A percentile compares a stretch with the other conserved stretches of the same genome.
Evolutionary conservation across 2,329 filamentous ascomycete genomes (phyloP).

Genomic region (Diaporthe eres): DNA sequence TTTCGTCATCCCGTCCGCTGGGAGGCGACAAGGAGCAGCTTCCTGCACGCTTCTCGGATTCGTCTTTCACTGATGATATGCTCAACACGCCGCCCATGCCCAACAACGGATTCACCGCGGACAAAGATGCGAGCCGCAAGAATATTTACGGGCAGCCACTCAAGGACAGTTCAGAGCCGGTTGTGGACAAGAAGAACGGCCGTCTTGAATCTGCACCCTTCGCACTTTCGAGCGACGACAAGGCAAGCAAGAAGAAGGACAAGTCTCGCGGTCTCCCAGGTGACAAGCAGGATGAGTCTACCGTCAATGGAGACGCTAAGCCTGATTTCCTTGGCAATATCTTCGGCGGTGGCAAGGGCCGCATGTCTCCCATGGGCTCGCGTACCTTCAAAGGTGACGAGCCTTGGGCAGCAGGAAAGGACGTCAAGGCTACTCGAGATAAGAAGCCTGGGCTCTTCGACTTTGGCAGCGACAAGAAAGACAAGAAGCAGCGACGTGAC

Average conservation of each 20-base stretch:
- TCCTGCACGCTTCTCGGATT: neutral
- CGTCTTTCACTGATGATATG: neutral
- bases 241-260: constrained; percentile 27
- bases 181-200: neutral
- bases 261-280: neutral
- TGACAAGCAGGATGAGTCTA: neutral
- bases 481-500: neutral
- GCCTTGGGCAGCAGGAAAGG: constrained; percentile 13
- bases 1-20: neutral
- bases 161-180: neutral
- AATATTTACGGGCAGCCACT: neutral
- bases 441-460: neutral
- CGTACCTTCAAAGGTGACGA: neutral
- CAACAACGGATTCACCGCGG: neutral
- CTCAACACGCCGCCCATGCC: neutral
- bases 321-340: neutral
- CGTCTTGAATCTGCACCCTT: neutral
- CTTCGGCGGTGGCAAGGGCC: constrained; percentile 13
- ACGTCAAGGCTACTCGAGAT: neutral
- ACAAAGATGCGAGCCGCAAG: neutral
- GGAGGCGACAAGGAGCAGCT: neutral
- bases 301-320: neutral
- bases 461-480: neutral
- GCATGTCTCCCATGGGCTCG: constrained; percentile 6
- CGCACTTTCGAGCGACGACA: neutral